phyloP scores from a whole-genome alignment of 352 stramenopile species.

The Phytophthora tubulina region DNA sequence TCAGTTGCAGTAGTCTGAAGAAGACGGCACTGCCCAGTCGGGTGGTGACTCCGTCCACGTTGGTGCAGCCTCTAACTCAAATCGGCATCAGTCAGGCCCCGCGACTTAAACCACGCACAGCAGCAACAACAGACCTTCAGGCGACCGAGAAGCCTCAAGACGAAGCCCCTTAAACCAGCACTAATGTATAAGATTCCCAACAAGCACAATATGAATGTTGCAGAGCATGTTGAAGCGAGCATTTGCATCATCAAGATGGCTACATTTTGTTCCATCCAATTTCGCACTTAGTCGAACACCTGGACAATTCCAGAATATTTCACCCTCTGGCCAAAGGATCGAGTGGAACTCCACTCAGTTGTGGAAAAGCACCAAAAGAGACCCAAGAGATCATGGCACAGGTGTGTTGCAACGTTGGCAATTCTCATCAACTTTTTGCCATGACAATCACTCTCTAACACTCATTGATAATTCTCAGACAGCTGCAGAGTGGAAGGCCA shows the following conservation, averaged over 20 bases:
- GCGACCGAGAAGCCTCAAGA: constrained; percentile 5
- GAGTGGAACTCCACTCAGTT: constrained; percentile 31
- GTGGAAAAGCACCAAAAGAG: constrained; percentile 31
- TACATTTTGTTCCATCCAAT: constrained; percentile 6
- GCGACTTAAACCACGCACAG: constrained; percentile 6
- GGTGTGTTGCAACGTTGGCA: constrained; percentile 17
- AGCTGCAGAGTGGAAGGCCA: constrained; percentile 91
- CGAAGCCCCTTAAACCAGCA: constrained; percentile 9
- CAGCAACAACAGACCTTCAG: background rate
- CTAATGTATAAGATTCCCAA: constrained; percentile 1
- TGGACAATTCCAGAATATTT: constrained; percentile 43
- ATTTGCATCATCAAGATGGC: background rate
- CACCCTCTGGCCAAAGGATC: constrained; percentile 24
- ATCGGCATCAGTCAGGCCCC: constrained; percentile 54
- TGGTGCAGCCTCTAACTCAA: constrained; percentile 67
- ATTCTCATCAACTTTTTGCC: background rate
- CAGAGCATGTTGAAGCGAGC: constrained; percentile 2
- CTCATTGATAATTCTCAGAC: constrained; percentile 22
- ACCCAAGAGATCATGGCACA: constrained; percentile 33
- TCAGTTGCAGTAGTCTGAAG: constrained; percentile 23
- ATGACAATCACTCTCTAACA: background rate
- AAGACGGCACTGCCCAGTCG: constrained; percentile 14
- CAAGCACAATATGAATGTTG: background rate
- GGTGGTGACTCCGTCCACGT: constrained; percentile 61
- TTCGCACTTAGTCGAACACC: constrained; percentile 14